phyloP scores from a whole-genome alignment of 2,329 filamentous ascomycete genomes.

The Fusarium subtropicale region DNA sequence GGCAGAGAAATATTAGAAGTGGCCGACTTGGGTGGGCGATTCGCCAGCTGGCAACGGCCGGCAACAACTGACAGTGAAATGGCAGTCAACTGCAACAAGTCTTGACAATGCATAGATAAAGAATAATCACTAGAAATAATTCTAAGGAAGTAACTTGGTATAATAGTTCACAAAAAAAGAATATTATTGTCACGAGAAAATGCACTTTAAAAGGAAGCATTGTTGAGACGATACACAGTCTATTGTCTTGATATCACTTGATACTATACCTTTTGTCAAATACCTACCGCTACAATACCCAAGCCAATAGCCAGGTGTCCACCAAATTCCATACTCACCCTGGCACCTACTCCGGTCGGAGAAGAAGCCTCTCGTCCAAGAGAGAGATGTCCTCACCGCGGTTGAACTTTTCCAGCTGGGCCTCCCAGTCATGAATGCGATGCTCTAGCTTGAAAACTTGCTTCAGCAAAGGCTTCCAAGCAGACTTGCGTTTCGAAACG shows the following conservation, averaged over 20 bases:
- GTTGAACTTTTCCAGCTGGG: slow-evolving; percentile 32
- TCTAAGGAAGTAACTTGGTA: background rate
- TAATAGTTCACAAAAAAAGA: background rate
- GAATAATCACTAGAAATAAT: background rate
- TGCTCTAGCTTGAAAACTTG: slow-evolving; percentile 22
- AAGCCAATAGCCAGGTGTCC: background rate
- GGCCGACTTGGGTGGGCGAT: background rate
- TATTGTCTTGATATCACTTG: background rate
- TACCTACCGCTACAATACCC: background rate
- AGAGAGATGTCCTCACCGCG: slow-evolving; percentile 16
- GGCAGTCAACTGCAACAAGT: background rate
- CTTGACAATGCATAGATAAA: background rate
- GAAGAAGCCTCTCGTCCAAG: slow-evolving; percentile 25
- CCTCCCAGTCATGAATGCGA: slow-evolving; percentile 36
- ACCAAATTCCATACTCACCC: background rate
- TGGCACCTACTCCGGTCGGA: background rate
- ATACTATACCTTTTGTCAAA: background rate
- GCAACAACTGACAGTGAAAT: background rate
- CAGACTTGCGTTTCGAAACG: background rate
- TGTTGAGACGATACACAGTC: background rate
- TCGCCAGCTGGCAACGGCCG: background rate
- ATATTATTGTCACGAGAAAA: background rate
- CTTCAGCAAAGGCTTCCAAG: slow-evolving; percentile 32
- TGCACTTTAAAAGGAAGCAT: no score
- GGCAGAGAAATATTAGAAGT: background rate